Evolutionary conservation across 805 yeast genomes (phyloP), one percentile per base, ranked within the genome.

Genomic region (Starmerella cellae): DNA sequence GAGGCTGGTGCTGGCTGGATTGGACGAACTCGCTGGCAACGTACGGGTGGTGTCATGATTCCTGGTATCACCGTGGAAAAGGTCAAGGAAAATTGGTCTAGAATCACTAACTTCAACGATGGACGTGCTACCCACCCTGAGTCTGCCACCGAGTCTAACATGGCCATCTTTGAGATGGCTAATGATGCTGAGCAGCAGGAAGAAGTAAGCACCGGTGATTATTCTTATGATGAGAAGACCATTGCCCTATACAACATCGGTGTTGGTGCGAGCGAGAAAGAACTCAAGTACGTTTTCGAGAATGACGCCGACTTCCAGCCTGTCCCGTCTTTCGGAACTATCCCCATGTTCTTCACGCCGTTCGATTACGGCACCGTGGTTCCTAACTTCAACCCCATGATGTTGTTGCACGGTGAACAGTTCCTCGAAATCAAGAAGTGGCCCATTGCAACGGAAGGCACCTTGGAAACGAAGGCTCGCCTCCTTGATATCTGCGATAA

Each of bases 1-100:
- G 98, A 88, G 69, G 79, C 77, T 52, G 98, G 97, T 53, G 95
- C 91, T 45, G 97, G 95, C 34, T 88, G 96, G 95, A 69, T 82
- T 54, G 96, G 94, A 56, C 75, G 75, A 62, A 87, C 95, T 32
- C 75, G 96, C 68, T 87, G 91, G 88, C 94, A 88, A 66, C 75
- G 95, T 60, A 79, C 94, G 42, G 76, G 77, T 49, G 97, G 98
- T 53, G 81, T 81, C 14, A 70, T 74, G 29, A 73, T 70, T 35
- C 64, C 62, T 18, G 60, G 57, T 27, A 66, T 73, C 33, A 65
- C 74, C 14, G 78, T 83, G 18, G 97, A 88, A 63, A 72, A 74
- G 53, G 66, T 88, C 46, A 67, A 70, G 42, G 79, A 77, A 39
- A 67, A 79, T 58, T 75, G 91, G 77, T 64, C 57, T 10, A 74